Base-by-base conservation (phyloP, 805 yeast genomes). In the Lipomyces yamanashiensis region DNA sequence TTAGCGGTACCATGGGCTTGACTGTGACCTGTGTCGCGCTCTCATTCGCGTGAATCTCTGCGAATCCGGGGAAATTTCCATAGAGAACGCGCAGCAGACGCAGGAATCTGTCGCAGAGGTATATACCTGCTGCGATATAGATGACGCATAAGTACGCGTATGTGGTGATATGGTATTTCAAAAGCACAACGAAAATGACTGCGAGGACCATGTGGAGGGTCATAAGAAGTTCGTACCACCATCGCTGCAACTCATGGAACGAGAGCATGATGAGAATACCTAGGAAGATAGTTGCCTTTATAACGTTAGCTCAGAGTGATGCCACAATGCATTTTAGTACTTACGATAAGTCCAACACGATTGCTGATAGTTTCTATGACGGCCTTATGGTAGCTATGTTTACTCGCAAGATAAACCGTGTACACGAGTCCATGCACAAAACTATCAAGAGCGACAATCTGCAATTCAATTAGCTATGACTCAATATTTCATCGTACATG, bases 21-120 rank as follows among this genome's bases (percentile, higher is more conserved):
- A 63, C 61, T 5, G 36, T 7, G 8, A 63, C 58, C 19, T 55
- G 56, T 1, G 63, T 59, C 3, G 62, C 65, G 41, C 51, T 45
- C 8, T 45, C 62, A 40, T 47, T 54, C n/a, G 56, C 59, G 34
- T 64, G 63, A 2, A 78, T 77, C 13, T 64, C 63, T 28, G 75
- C 74, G 7, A 61, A 56, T 19, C 63, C 59, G 15, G 62, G 34
- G 8, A 78, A 68, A 9, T 96, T 96, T 66, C 88, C 87, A 43
- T 77, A 72, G n/a, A 81, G 59, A 1, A 90, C 74, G 59, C 90
- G 80, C 0, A 80, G 75, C 8, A 87, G 62, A 67, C 96, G 81
- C 12, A 83, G 71, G 0, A 84, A 63, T 59, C 93, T 78, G 72
- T 91, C 96, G 68, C 84, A 78, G 1, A 78, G 81, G 96, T 96